A percentile compares a stretch with the other conserved stretches of the same genome.
Conservation (phyloP, 148 eudicot species). For the Chenopodium formosanum region DNA sequence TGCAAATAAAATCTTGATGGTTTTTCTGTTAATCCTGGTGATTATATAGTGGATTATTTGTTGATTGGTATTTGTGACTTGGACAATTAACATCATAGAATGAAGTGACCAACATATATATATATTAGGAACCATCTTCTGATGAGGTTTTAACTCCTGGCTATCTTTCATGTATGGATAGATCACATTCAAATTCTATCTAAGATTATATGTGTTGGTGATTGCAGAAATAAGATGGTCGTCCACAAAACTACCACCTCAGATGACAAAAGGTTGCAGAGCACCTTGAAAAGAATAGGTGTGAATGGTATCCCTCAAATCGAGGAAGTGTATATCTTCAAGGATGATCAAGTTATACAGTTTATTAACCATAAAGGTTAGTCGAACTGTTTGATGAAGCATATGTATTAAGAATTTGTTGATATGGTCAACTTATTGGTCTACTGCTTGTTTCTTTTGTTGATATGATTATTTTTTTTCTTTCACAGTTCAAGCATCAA, state of each 20-base stretch:
- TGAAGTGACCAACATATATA: too few relatives aligned
- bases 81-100: too few relatives aligned
- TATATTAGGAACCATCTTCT: too few relatives aligned
- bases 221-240: constrained; percentile 88
- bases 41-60: too few relatives aligned
- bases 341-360: constrained; percentile 37
- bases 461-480: background rate
- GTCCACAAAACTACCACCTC: constrained; percentile 85
- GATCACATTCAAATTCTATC: background rate
- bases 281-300: constrained; percentile 88
- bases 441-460: background rate
- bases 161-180: too few relatives aligned
- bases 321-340: constrained; percentile 62
- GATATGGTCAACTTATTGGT: background rate
- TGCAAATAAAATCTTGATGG: too few relatives aligned
- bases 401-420: background rate
- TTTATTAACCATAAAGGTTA: constrained; percentile 77
- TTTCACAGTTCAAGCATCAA: constrained; percentile 84
- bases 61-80: too few relatives aligned
- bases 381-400: background rate
- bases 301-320: constrained; percentile 80
- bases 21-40: too few relatives aligned
- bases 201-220: background rate
- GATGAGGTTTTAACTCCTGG: too few relatives aligned
- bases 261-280: constrained; percentile 87